A percentile compares a stretch with the other conserved stretches of the same genome.
Conservation (phyloP, 495 filamentous ascomycete genomes). For the Rhypophila decipiens region DNA sequence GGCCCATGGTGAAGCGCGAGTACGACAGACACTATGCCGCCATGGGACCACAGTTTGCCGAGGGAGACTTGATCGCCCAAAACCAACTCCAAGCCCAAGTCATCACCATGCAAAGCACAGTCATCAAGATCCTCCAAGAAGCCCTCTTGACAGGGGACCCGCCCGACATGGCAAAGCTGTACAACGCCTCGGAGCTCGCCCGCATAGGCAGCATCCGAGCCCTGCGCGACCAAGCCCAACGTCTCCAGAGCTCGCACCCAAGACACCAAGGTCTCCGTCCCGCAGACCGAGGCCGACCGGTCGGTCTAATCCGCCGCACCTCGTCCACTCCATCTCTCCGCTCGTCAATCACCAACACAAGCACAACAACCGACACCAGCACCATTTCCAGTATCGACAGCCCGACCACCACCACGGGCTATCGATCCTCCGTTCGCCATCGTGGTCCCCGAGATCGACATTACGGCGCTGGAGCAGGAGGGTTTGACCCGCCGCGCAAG, state of each 20-base stretch:
- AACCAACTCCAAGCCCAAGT: conserved; percentile 30
- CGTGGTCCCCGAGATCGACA: too few species aligned
- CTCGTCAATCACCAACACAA: not conserved
- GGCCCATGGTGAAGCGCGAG: conserved; percentile 21
- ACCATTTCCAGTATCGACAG: not conserved
- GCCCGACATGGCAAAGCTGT: conserved; percentile 20
- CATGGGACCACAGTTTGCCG: conserved; percentile 25
- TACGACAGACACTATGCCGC: conserved; percentile 21
- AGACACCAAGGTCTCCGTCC: too few species aligned
- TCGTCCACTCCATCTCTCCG: conserved; percentile 23
- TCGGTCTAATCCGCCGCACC: conserved; percentile 14
- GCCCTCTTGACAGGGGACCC: conserved; percentile 20
- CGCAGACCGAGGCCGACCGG: too few species aligned
- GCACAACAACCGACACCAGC: not conserved
- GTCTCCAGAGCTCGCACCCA: conserved; percentile 15
- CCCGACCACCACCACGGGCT: not conserved
- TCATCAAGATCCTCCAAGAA: conserved; percentile 28
- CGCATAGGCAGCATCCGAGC: conserved; percentile 27
- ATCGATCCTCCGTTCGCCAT: too few species aligned
- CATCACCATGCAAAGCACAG: conserved; percentile 27
- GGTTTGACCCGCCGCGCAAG: conserved; percentile 1
- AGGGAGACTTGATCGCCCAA: conserved; percentile 30
- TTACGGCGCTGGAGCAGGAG: too few species aligned
- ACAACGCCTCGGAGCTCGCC: conserved; percentile 31
- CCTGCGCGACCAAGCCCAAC: conserved; percentile 30